Evolutionary conservation across 2,329 filamentous ascomycete species (phyloP).

Genomic region (Aureobasidium uvarum): DNA sequence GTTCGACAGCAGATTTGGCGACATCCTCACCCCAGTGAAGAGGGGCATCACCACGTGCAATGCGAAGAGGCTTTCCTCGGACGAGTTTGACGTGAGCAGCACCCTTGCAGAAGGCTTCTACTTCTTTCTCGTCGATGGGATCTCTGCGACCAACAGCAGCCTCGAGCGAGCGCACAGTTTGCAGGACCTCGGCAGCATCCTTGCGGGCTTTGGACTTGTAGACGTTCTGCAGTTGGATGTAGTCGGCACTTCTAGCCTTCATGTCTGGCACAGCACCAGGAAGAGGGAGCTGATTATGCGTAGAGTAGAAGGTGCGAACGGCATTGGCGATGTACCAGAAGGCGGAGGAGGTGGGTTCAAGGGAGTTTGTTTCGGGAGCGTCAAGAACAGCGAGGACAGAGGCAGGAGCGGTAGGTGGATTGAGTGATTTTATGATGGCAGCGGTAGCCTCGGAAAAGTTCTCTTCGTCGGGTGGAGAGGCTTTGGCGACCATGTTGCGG

Average conservation of each 20-base stretch:
- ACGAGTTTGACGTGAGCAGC: constrained; percentile 90
- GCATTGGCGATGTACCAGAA: constrained; percentile 92
- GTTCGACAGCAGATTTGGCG: constrained; percentile 49
- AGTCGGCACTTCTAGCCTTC: constrained; percentile 90
- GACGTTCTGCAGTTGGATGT: constrained; percentile 85
- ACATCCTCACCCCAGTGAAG: constrained; percentile 49
- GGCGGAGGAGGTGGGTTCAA: constrained; percentile 53
- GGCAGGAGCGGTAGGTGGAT: constrained; percentile 63
- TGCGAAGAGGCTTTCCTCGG: constrained; percentile 58
- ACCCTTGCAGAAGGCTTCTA: constrained; percentile 94
- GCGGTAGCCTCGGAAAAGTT: constrained; percentile 92
- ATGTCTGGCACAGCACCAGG: constrained; percentile 91
- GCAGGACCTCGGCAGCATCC: constrained; percentile 73
- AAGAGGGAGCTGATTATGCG: constrained; percentile 72
- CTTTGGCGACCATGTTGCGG: constrained; percentile 66
- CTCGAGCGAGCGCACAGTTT: constrained; percentile 59
- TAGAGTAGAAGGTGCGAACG: constrained; percentile 70
- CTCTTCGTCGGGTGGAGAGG: constrained; percentile 75
- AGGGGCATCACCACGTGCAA: constrained; percentile 47
- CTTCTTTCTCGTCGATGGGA: constrained; percentile 65
- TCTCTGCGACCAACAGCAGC: constrained; percentile 46
- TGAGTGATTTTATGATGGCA: constrained; percentile 85
- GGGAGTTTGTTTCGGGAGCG: constrained; percentile 57
- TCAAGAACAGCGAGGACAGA: constrained; percentile 76
- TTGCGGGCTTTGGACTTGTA: constrained; percentile 85